Evolutionary conservation across 2,329 filamentous ascomycete genomes (phyloP), one percentile per base, ranked within the genome.

Genomic region (Penicillium freii): DNA sequence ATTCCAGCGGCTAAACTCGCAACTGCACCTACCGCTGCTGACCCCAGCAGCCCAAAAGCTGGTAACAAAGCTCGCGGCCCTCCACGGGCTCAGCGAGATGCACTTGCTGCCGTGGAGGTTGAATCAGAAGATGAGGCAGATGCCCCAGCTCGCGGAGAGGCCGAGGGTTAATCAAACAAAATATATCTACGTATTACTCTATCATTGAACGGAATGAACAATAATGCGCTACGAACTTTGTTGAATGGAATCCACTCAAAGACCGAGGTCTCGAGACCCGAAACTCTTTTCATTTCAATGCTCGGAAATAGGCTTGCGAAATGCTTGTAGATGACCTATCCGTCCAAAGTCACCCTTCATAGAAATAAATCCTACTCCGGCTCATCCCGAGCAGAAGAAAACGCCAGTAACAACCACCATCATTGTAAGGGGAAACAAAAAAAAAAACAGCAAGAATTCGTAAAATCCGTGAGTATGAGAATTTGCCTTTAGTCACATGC

Each of bases 1-100:
- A 79, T 91, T 45, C 76, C 83, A 39, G 86, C 83, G 7, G 84
- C 86, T 0, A 81, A 82, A 61, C 75, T 68, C 17, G 44, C 39
- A 10, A 27, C 61, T 42, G 59, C 58, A 8, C 61, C 62, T n/a
- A 42, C 50, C 9, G 56, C 33, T 46, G 47, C 51, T 10, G 54
- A 29, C 17, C 54, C 11, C 34, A 48, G 27, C 47, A 63, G 45
- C 44, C 13, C n/a, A 36, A 23, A 62, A 55, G 19, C 40, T 2
- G 47, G 42, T 15, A 44, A 59, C n/a, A 56, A 57, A 21, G 49
- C 56, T 7, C 61, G 53, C 4, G 71, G 67, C 13, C 68, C 68
- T 31, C 46, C 17, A 7, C 21, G 9, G 0, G 45, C n/a, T 4
- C 62, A 73, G 40, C 62, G 59, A 29, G 66, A 72, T 6, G 72